Base-by-base conservation (phyloP, 1,284 basidiomycete species). In the Somion occarium region DNA sequence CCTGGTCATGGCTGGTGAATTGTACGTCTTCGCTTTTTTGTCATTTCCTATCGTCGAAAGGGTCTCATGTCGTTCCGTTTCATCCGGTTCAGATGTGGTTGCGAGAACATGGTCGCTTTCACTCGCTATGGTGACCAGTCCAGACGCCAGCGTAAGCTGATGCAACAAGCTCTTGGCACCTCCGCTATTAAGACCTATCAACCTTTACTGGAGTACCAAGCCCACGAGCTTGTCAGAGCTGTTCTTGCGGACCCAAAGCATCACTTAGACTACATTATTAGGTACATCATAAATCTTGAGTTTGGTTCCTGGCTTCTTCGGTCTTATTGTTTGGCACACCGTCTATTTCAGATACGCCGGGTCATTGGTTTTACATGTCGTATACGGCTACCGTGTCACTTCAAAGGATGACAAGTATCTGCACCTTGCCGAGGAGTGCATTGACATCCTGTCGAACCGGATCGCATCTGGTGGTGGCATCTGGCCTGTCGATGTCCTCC, bases 41-140 rank as follows among this genome's bases (percentile, higher is more conserved):
- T 52, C 49, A n/a, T n/a, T 49, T 49, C 41, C 19, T 13, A 11
- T 18, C 26, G 11, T 22, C 20, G 4, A 3, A 43, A 5, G 20
- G n/a, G 7, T 34, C 30, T 7, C 30, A 7, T 15, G 30, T 7
- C 15, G 30, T 34, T 34, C 30, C n/a, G n/a, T 63, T 24, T 54
- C 27, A n/a, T n/a, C 30, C 30, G 30, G 30, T 7, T 24, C 45
- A 71, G 70, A 52, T 87, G 85, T 61, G 85, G 83, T 43, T 85
- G 83, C 61, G 75, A 83, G 55, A 77, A 85, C 62, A 87, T 87
- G 82, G 79, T 83, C 50, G 84, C 83, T 0, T 87, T 88, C 64
- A 84, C 82, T 3, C 72, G 73, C 9, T 85, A 87, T 57, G 79
- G 80, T 41, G 78, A 83, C 53, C 72, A 75, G 59, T 74, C 73